Evolutionary conservation across 192 early-diverging fungal species (phyloP).

Genomic region (Rhizophagus sp.): DNA sequence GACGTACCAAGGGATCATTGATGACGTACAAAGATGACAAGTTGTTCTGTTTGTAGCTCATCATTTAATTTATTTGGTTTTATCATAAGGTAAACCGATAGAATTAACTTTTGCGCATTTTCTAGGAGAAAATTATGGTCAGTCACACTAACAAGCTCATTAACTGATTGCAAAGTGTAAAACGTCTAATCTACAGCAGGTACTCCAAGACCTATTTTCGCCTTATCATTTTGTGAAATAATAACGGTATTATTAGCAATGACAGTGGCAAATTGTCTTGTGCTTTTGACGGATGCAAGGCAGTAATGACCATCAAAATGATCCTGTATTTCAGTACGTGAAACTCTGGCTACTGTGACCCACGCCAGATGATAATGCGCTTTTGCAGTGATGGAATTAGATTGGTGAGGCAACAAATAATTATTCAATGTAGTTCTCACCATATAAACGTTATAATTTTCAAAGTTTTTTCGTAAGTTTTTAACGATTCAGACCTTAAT

Average conservation of each 20-base stretch:
- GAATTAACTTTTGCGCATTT: background rate
- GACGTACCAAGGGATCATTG: background rate
- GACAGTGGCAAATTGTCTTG: too few relatives aligned
- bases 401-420: background rate
- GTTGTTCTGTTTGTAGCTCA: background rate
- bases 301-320: too few relatives aligned
- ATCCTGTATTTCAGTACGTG: too few relatives aligned
- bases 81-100: slow-evolving; percentile 1
- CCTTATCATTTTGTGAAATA: too few relatives aligned
- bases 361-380: too few relatives aligned
- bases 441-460: background rate
- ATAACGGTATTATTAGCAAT: too few relatives aligned
- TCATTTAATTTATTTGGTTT: background rate
- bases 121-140: background rate
- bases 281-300: too few relatives aligned
- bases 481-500: background rate
- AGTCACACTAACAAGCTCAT: background rate
- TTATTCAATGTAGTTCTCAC: background rate
- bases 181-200: background rate
- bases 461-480: background rate
- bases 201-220: background rate
- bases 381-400: background rate
- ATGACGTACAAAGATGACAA: background rate
- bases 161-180: background rate
- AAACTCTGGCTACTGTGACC: too few relatives aligned